phyloP scores from a whole-genome alignment of 2,329 filamentous ascomycete species.

The Alternaria metachromatica region DNA sequence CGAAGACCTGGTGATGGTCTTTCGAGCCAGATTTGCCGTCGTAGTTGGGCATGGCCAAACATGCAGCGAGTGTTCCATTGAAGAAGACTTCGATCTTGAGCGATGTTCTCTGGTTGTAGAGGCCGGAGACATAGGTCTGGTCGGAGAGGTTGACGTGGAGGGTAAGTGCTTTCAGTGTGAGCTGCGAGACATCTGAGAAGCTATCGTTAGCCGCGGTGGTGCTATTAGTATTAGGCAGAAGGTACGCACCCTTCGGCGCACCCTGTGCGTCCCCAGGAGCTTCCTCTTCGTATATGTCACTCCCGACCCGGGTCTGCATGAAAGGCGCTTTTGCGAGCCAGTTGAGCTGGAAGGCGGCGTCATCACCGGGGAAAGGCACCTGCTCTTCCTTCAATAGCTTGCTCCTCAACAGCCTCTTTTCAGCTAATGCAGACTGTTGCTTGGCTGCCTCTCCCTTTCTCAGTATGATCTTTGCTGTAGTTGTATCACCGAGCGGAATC shows the following conservation, averaged over 20 bases:
- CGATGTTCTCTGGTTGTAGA: conserved; percentile 35
- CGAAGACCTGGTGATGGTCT: conserved; percentile 40
- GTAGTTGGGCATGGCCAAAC: conserved; percentile 31
- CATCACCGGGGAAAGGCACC: conserved; percentile 36
- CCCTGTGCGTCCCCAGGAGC: background rate
- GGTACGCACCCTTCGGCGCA: background rate
- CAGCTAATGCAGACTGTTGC: conserved; percentile 25
- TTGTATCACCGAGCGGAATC: conserved; percentile 34
- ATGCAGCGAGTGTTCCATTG: conserved; percentile 54
- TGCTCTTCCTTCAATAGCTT: conserved; percentile 30
- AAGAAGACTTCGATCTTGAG: conserved; percentile 58
- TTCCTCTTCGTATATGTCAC: background rate
- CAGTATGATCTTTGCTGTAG: conserved; percentile 28
- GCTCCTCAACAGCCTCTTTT: conserved; percentile 28
- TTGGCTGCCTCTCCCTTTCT: conserved; percentile 32
- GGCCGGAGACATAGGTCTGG: conserved; percentile 37
- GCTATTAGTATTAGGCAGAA: background rate
- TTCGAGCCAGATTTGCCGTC: conserved; percentile 27
- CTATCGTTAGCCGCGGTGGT: background rate
- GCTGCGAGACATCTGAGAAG: background rate
- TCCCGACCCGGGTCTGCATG: conserved; percentile 36
- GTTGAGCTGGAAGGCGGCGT: conserved; percentile 28
- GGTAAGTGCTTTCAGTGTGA: conserved; percentile 29
- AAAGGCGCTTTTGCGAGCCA: conserved; percentile 43
- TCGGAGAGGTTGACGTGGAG: conserved; percentile 42